These are phyloP conservation scores for Silene coronaria DNA, from an alignment of 179 eudicot species.

Conservation along the genomic window DNA sequence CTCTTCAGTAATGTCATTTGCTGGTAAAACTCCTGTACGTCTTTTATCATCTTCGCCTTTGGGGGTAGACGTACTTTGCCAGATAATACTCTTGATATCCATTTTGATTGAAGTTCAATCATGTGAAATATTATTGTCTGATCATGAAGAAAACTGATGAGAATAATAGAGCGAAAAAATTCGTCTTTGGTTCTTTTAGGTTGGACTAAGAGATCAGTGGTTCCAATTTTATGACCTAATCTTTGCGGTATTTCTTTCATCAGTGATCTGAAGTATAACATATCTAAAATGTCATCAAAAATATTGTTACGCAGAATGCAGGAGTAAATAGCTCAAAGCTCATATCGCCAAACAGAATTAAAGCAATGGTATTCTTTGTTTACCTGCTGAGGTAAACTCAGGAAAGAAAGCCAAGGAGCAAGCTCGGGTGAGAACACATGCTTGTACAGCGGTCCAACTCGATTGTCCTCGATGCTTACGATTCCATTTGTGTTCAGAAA, in stretches of 20 bases:
- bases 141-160: neutral
- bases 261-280: no score
- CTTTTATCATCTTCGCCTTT: conserved; percentile 28
- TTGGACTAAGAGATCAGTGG: no score
- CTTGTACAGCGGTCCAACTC: conserved; percentile 51
- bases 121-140: conserved; percentile 23
- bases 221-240: no score
- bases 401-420: conserved; percentile 45
- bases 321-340: neutral
- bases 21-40: conserved; percentile 22
- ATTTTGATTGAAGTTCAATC: conserved; percentile 37
- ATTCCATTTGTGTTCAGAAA: conserved; percentile 44
- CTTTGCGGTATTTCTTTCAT: no score
- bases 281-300: no score
- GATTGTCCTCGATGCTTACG: conserved; percentile 47
- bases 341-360: neutral
- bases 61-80: conserved; percentile 30
- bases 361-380: neutral
- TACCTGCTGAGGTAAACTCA: conserved; percentile 40
- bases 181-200: no score
- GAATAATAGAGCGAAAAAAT: no score
- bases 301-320: no score
- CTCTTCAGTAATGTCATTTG: conserved; percentile 26
- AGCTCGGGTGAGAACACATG: conserved; percentile 43
- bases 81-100: conserved; percentile 34